A percentile compares a stretch with the other conserved stretches of the same genome.
phyloP scores from a whole-genome alignment of 345 rosid genomes.

The Lepidium didymum region DNA sequence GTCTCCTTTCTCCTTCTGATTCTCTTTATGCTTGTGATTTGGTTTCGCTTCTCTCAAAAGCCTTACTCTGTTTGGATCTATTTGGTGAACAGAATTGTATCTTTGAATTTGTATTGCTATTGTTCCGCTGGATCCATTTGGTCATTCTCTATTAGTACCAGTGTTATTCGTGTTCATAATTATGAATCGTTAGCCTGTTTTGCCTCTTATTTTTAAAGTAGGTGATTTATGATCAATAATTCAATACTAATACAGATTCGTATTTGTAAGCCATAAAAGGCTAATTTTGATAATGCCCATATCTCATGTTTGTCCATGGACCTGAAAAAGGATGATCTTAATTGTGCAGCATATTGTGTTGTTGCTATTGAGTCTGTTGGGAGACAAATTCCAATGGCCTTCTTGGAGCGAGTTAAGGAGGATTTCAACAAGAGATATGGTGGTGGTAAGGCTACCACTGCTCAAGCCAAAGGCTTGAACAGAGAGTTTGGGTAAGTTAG shows the following conservation, averaged over 20 bases:
- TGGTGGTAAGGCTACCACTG: slow-evolving; percentile 82
- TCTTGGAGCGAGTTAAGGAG: slow-evolving; percentile 71
- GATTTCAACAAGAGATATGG: slow-evolving; percentile 81
- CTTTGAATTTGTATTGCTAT: no score
- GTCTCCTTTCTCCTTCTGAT: background rate
- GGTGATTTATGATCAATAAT: background rate
- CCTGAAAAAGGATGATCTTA: background rate
- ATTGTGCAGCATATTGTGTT: slow-evolving; percentile 70
- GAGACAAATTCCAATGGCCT: slow-evolving; percentile 84
- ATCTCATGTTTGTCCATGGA: background rate
- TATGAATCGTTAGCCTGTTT: background rate
- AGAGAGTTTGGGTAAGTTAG: slow-evolving; percentile 59
- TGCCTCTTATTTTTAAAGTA: background rate
- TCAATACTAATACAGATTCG: background rate
- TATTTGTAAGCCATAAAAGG: background rate
- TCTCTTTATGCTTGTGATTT: background rate
- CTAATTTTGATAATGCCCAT: background rate
- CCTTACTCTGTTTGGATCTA: background rate
- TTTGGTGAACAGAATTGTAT: no score
- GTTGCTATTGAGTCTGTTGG: slow-evolving; percentile 91
- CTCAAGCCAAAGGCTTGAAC: slow-evolving; percentile 64
- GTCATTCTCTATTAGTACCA: no score
- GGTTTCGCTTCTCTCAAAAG: background rate
- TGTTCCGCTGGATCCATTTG: no score
- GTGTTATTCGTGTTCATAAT: no score